phyloP scores from a whole-genome alignment of 352 stramenopile genomes.

The Phytophthora cactorum region DNA sequence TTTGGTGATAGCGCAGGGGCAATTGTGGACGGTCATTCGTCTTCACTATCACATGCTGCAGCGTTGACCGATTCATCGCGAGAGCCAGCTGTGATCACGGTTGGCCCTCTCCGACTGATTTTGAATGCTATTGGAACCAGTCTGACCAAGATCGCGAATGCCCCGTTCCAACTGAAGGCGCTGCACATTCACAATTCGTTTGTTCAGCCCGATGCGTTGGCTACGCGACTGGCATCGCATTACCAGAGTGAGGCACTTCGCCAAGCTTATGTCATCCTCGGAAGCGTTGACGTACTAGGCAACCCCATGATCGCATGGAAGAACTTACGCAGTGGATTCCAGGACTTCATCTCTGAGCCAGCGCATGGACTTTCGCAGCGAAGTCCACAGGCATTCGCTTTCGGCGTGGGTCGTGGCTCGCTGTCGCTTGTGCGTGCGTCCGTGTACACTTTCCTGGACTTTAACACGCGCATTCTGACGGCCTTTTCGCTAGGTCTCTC shows the following conservation, averaged over 20 bases:
- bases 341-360: slow-evolving; percentile 86
- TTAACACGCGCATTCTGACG: slow-evolving; percentile 87
- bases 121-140: slow-evolving; percentile 89
- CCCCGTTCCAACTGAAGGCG: slow-evolving; percentile 82
- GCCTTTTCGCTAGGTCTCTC: slow-evolving; percentile 82
- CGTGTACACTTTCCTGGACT: slow-evolving; percentile 88
- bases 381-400: slow-evolving; percentile 81
- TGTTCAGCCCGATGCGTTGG: slow-evolving; percentile 79
- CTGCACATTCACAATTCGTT: slow-evolving; percentile 86
- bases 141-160: slow-evolving; percentile 89
- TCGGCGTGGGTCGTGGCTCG: slow-evolving; percentile 80
- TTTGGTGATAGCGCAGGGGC: slow-evolving; percentile 72
- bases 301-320: slow-evolving; percentile 91
- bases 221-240: slow-evolving; percentile 71
- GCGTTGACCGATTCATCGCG: slow-evolving; percentile 36
- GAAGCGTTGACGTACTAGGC: slow-evolving; percentile 87
- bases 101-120: slow-evolving; percentile 82
- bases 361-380: slow-evolving; percentile 79
- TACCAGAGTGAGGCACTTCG: slow-evolving; percentile 90
- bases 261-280: slow-evolving; percentile 89
- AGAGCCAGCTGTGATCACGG: slow-evolving; percentile 55
- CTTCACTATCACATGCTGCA: slow-evolving; percentile 37
- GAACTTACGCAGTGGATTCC: slow-evolving; percentile 81
- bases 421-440: slow-evolving; percentile 84
- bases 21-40: slow-evolving; percentile 66